phyloP scores from a whole-genome alignment of 2,329 filamentous ascomycete genomes.

The Teratosphaeria epicoccoides region DNA sequence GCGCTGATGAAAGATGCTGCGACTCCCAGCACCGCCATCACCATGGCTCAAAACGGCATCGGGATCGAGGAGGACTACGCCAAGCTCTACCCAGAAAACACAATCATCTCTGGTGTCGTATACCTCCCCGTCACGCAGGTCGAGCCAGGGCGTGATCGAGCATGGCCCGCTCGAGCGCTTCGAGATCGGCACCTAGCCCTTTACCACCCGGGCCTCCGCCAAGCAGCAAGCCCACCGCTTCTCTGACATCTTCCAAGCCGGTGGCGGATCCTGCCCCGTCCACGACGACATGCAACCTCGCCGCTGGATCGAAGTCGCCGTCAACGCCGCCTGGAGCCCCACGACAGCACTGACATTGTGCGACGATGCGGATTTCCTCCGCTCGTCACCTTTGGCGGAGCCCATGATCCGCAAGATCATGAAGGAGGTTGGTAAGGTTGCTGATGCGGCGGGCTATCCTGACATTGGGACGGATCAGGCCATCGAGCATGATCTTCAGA shows the following conservation, averaged over 20 bases:
- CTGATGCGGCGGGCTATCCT: slow-evolving; percentile 30
- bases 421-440: slow-evolving; percentile 35
- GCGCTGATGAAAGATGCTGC: slow-evolving; percentile 32
- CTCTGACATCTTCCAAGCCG: slow-evolving; percentile 18
- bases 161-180: slow-evolving; percentile 40
- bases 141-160: slow-evolving; percentile 37
- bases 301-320: slow-evolving; percentile 50
- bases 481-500: slow-evolving; percentile 30
- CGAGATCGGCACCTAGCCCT: slow-evolving; percentile 42
- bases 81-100: slow-evolving; percentile 38
- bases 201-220: slow-evolving; percentile 11
- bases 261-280: slow-evolving; percentile 38
- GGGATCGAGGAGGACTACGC: slow-evolving; percentile 48
- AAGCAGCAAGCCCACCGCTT: slow-evolving; percentile 8
- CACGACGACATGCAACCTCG: slow-evolving; percentile 45
- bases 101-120: slow-evolving; percentile 46
- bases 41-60: slow-evolving; percentile 53
- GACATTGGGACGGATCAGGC: slow-evolving; percentile 27
- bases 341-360: slow-evolving; percentile 46
- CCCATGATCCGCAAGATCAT: slow-evolving; percentile 34
- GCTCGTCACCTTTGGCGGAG: slow-evolving; percentile 29
- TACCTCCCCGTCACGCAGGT: slow-evolving; percentile 45
- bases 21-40: slow-evolving; percentile 39
- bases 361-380: slow-evolving; percentile 43
- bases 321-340: slow-evolving; percentile 52